Evolutionary conservation across 805 yeast genomes (phyloP), one percentile per base, ranked within the genome.

Genomic region (Nematodospora valgi): DNA sequence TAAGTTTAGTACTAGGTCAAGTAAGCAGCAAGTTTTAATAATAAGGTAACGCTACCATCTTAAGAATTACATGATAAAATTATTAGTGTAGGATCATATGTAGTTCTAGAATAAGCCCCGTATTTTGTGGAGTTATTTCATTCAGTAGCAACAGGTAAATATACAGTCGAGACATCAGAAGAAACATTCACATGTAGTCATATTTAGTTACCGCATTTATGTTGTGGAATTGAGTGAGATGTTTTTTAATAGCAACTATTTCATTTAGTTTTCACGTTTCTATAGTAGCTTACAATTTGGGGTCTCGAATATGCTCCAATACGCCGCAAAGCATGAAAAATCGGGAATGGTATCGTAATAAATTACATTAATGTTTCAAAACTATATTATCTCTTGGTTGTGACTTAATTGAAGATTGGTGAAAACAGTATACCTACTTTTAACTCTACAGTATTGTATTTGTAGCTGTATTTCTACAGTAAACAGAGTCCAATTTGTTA

Each of bases 111-210:
- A 33, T 39, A 44, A 38, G 49, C 48, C 27, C 53, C 60, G 22
- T 57, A 59, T 39, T 49, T 61, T 34, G 33, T 41, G 3, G 54
- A 54, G 32, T 55, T 62, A 19, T 39, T 47, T 20, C 48, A 49
- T 23, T 47, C 59, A 34, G 49, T 67, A 17, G 59, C 54, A 15
- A 56, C 62, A 18, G 70, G 70, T 30, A 64, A 62, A 32, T 41
- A 31, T 43, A 53, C 58, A 45, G 31, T 58, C 6, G 43, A 42
- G 27, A 56, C 48, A 41, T 60, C 58, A 41, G 51, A 57, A 37
- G 34, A 32, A 37, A 54, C 59, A n/a, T 48, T 67, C 27, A 71
- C 71, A 45, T 59, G 61, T 49, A 64, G 71, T 70, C 70, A 64
- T 47, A 60, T 32, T 70, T 61, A 39, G 70, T 64, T 21, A 45